A percentile compares a stretch with the other conserved stretches of the same genome.
phyloP scores from a whole-genome alignment of 192 early-diverging fungal species.

The Pilaira anomala region DNA sequence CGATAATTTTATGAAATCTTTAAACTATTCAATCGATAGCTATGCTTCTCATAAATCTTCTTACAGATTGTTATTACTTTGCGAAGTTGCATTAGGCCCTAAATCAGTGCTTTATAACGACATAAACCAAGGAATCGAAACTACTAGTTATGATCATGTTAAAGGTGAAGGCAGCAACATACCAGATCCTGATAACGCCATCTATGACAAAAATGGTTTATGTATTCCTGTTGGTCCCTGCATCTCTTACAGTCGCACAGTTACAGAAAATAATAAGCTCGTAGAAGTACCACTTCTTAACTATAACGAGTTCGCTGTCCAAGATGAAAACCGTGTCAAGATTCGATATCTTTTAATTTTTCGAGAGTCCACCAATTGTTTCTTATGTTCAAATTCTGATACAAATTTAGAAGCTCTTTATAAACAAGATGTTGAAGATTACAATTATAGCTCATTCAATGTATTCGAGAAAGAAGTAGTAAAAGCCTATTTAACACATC shows the following conservation, averaged over 20 bases:
- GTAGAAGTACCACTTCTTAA: conserved; percentile 33
- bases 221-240: conserved; percentile 6
- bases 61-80: conserved; percentile 64
- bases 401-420: conserved; percentile 2
- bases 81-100: conserved; percentile 76
- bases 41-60: conserved; percentile 28
- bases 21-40: conserved; percentile 63
- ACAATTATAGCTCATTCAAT: conserved; percentile 2
- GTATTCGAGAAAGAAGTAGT: conserved; percentile 15
- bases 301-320: conserved; percentile 82
- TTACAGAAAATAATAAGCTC: conserved; percentile 7
- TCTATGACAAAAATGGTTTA: conserved; percentile 30
- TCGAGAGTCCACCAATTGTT: conserved; percentile 20
- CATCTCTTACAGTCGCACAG: neutral
- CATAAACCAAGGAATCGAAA: conserved; percentile 40
- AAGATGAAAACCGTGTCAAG: conserved; percentile 64
- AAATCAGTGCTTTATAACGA: conserved; percentile 36
- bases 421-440: conserved; percentile 1
- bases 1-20: conserved; percentile 72
- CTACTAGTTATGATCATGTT: conserved; percentile 52
- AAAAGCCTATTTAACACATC: conserved; percentile 12
- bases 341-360: conserved; percentile 60
- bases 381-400: conserved; percentile 2
- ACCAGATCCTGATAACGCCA: conserved; percentile 50
- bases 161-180: conserved; percentile 58